Base-by-base conservation (phyloP, 2,329 filamentous ascomycete genomes). In the Ophiosphaerella herpotricha region DNA sequence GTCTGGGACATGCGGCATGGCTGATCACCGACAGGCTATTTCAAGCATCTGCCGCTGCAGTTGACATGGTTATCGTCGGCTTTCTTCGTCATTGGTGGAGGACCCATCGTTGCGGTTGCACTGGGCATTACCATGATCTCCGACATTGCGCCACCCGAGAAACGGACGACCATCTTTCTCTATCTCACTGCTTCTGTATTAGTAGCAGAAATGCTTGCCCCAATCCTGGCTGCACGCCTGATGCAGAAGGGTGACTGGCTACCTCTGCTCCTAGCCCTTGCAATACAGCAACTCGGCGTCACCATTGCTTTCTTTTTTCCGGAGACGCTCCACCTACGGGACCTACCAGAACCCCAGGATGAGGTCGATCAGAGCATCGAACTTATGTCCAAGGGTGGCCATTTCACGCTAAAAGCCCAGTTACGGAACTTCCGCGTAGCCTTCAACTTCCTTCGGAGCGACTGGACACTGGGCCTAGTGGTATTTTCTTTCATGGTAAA, bases 61-160 rank as follows among this genome's bases (percentile, higher is more conserved):
- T 60, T 77, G 14, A 74, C 78, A 7, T 82, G 79, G 79, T 58
- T 79, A 14, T 78, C 78, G 0, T 77, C 75, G 6, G 59, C 74
- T 23, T 74, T 78, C 29, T 76, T 73, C 59, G 46, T 80, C 26
- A 65, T 80, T 23, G 78, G 78, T 2, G 79, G 79, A 33, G 78
- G 78, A 0, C 70, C 75, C 6, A 74, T 78, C 11, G 78, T 80
- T 4, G 71, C 76, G 2, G 70, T 75, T 52, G 76, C 78, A 2
- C 73, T 80, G 31, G 72, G 77, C 47, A 73, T 78, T 61, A 80
- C 79, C 7, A 80, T 81, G 76, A 72, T 81, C 55, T 72, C 78
- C 0, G 79, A 82, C 57, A 74, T 81, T n/a, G 76, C 74, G 6
- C 77, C 74, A 1, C 72, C 78, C 4, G 73, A 76, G 16, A 73